Base-by-base conservation (phyloP, 1,139 yeast genomes). In the Pichia sp. region DNA sequence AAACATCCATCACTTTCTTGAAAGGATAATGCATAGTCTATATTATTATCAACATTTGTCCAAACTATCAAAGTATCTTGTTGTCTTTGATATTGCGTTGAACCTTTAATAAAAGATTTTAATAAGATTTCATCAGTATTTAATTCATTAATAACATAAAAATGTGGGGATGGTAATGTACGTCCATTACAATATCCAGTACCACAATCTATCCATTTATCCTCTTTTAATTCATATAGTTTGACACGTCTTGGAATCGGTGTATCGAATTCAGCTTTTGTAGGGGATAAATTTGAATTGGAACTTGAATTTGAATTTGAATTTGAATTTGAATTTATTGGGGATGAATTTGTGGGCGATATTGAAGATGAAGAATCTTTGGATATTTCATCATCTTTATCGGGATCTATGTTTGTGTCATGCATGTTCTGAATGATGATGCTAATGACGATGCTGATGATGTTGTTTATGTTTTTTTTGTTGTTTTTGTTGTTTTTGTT, bases 1-100 rank as follows among this genome's bases (percentile, higher is more conserved):
- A 87, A 80, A 67, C 99, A 93, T 0, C 98, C 98, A 49, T 85
- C 87, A 42, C 88, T 82, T 64, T 90, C 98, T 67, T 93, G 97
- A 68, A 93, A 93, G 50, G 95, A 87, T 44, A 93, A 73, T 6
- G 98, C 98, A 59, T 90, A 79, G 66, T 90, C 96, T 54, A 79
- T 80, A 4, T 93, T 93, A 25, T 79, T 75, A 10, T 74, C 68
- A 63, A 19, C 19, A 36, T 89, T 96, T 8, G 96, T 87, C 98
- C 99, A 93, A 25, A 93, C 96, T 25, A 93, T 88, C 49, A 93
- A 73, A 0, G 97, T 90, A 57, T 90, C 97, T 65, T 93, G 98
- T 65, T 91, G 97, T 62, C 96, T 77, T 67, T 91, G 98, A 66
- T 87, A 91, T 62, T 87, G 96, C 2, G 84, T 85, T 36, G 80